Evolutionary conservation across 148 eudicot genomes (phyloP), one percentile per base, ranked within the genome.

Genomic region (Pharnaceum exiguum): DNA sequence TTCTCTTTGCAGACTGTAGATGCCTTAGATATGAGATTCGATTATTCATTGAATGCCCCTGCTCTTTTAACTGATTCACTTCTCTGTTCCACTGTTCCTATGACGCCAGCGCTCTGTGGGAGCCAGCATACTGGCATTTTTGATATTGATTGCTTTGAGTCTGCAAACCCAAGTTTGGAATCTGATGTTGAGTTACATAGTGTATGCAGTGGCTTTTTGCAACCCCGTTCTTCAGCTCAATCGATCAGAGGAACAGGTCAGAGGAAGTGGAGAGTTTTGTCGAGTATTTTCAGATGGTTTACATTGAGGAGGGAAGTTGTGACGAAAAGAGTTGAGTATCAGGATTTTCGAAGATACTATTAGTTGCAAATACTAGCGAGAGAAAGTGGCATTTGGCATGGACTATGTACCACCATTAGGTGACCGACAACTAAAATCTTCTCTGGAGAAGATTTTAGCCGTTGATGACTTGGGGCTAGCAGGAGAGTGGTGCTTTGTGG

Each of bases 231-330:
- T 37, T 22, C 60, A 5, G 46, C 52, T 32, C 56, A 31, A 35
- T 51, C 68, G 1, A 62, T 63, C 48, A 47, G 57, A 31, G 70
- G 55, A 39, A 67, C 69, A 46, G 86, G 79, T 74, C 66, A 72
- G 42, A 76, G 65, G 63, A 83, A 83, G 62, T 85, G 96, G 96
- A 81, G 55, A 44, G 29, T 70, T 28, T 27, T 70, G 12, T 70
- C 69, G 0, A 70, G 63, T 63, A 53, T 70, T 27, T 12, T 70
- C 7, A 55, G 44, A 67, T 85, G 72, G 67, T 82, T 45, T 73
- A 68, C 40, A 62, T 57, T 86, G 62, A 59, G 73, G 57, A 81
- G 78, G 60, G 57, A 62, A 4, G 79, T 80, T 55, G 62, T 72
- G 50, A 75, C 62, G 5, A 69, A 63, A 57, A 70, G 70, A 71